A percentile compares a stretch with the other conserved stretches of the same genome.
These are phyloP conservation scores for Panaeolus papilionaceus DNA, from an alignment of 768 basidiomycete species.

Conservation along the genomic window DNA sequence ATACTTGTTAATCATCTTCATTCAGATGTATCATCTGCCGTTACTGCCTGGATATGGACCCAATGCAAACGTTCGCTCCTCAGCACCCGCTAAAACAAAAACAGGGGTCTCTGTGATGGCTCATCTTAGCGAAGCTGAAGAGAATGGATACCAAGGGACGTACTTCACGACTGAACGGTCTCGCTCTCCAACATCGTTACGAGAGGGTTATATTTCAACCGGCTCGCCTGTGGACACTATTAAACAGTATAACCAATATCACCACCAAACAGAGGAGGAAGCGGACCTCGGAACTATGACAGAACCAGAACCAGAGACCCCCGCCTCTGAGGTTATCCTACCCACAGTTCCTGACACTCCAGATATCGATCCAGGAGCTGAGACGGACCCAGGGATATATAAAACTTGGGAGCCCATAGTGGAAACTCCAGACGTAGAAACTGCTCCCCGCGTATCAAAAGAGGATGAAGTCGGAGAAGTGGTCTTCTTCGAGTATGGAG, in stretches of 20 bases:
- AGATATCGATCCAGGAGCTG: slow-evolving; percentile 32
- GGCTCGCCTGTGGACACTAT: slow-evolving; percentile 48
- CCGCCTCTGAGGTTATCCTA: slow-evolving; percentile 21
- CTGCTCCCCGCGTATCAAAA: slow-evolving; percentile 24
- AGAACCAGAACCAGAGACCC: slow-evolving; percentile 27
- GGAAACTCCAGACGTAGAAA: slow-evolving; percentile 14
- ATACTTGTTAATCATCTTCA: slow-evolving; percentile 10
- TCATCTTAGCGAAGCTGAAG: slow-evolving; percentile 86
- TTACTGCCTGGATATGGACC: slow-evolving; percentile 91
- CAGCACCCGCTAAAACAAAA: slow-evolving; percentile 57
- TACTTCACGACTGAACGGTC: slow-evolving; percentile 64
- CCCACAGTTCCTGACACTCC: slow-evolving; percentile 6
- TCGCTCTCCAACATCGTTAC: slow-evolving; percentile 38
- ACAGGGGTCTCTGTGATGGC: slow-evolving; percentile 65
- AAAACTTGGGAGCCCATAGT: slow-evolving; percentile 20
- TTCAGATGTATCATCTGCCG: slow-evolving; percentile 89
- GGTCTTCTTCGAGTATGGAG: slow-evolving; percentile 87
- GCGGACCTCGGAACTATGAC: slow-evolving; percentile 23
- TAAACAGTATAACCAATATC: slow-evolving; percentile 18
- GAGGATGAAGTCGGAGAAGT: slow-evolving; percentile 72
- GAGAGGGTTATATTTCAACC: slow-evolving; percentile 72
- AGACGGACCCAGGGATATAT: slow-evolving; percentile 38
- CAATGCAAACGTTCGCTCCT: slow-evolving; percentile 85
- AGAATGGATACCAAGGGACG: slow-evolving; percentile 86
- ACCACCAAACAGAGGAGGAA: slow-evolving; percentile 28